A percentile compares a stretch with the other conserved stretches of the same genome.
phyloP scores from a whole-genome alignment of 345 rosid genomes.

The Eucalyptus marginata region DNA sequence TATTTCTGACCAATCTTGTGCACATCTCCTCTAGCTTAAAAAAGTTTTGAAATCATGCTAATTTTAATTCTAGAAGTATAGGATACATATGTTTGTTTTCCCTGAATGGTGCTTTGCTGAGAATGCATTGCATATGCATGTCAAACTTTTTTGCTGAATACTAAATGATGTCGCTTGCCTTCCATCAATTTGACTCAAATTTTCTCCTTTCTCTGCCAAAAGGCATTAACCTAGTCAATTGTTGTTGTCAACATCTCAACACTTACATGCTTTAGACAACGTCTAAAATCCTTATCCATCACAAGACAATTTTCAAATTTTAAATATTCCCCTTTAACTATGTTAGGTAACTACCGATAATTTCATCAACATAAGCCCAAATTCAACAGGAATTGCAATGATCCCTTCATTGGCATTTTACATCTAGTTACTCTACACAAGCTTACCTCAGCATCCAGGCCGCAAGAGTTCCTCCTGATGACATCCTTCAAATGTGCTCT shows the following conservation, averaged over 20 bases:
- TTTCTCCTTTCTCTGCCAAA: neutral
- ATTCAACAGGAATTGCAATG: neutral
- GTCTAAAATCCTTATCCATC: neutral
- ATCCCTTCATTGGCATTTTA: neutral
- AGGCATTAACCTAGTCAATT: neutral
- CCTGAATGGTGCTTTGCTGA: neutral
- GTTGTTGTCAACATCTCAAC: neutral
- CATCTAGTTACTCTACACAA: neutral
- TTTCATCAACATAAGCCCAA: neutral
- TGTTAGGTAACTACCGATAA: neutral
- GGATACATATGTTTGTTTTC: neutral
- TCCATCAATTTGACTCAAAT: neutral
- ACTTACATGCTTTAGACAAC: neutral
- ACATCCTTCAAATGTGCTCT: slow-evolving; percentile 85
- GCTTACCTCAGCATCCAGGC: slow-evolving; percentile 73
- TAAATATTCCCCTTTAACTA: neutral
- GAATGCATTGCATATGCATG: neutral
- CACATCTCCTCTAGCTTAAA: neutral
- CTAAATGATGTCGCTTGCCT: neutral
- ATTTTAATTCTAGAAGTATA: neutral
- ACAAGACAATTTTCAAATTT: neutral
- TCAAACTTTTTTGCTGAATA: neutral
- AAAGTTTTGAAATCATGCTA: neutral
- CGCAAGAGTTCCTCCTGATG: slow-evolving; percentile 48
- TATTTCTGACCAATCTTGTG: neutral